Evolutionary conservation across 192 early-diverging fungal genomes (phyloP), one percentile per base, ranked within the genome.

Genomic region (Podila clonocystis): DNA sequence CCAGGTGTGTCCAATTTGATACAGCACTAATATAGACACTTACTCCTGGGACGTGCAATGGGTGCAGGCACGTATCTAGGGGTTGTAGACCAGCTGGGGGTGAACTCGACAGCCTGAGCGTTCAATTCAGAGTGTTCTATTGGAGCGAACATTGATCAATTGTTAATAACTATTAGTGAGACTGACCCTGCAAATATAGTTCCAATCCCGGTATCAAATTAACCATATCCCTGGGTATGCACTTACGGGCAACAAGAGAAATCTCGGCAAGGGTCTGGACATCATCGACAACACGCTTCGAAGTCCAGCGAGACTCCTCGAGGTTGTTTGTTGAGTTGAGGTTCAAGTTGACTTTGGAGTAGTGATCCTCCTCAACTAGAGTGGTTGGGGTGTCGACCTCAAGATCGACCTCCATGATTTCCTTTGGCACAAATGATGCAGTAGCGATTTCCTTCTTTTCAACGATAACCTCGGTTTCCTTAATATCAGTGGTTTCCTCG

Each of bases 41-140:
- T 65, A 65, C 63, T 55, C 64, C 36, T 36, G 19, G 70, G 17
- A 0, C 20, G 19, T 9, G 50, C 36, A 26, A 34, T 19, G 31
- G 61, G 70, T 26, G 33, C 52, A 8, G 67, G 58, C 15, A 60
- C 49, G 31, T 52, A 50, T 29, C 52, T 55, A 9, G 65, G 15
- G 20, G 58, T 13, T 19, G 57, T 13, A 11, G 63, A 31, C 77
- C 77, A 80, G 9, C 59, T 65, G 13, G 82, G 82, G 55, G 72
- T 72, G 59, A 83, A 83, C 57, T 72, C 75, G 15, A 60, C 38
- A 1, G 82, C 82, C 55, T 66, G 34, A 19, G 74, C 74, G 50
- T 83, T 77, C 65, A 83, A 58, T 20, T 77, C 82, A 12, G 82
- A 78, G 63, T 83, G 74, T 20, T 75, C 73, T 82, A 58, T 45